These are phyloP conservation scores for Thalassiosira delicatula DNA, from an alignment of 352 stramenopile genomes.

Conservation along the genomic window DNA sequence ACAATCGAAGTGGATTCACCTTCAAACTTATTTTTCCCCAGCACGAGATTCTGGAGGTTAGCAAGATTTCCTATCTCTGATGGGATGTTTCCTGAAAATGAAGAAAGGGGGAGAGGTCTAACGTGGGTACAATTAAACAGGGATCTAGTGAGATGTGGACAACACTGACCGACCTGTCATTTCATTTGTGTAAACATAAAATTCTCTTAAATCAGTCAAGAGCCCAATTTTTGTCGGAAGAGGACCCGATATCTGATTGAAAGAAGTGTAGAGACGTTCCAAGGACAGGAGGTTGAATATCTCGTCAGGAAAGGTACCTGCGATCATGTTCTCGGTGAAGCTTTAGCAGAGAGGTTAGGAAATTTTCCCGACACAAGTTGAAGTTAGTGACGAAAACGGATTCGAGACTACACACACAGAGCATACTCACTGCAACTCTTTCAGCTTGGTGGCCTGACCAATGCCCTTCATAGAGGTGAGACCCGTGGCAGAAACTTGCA, in stretches of 20 bases:
- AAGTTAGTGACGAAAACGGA: not conserved
- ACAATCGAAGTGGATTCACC: no score
- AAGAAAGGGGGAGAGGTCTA: no score
- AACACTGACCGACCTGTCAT: no score
- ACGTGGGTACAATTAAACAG: no score
- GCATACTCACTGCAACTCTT: constrained; percentile 60
- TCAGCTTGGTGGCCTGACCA: constrained; percentile 58
- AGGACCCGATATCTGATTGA: constrained; percentile 59
- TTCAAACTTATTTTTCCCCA: no score
- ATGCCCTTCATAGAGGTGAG: constrained; percentile 61
- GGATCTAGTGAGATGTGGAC: no score
- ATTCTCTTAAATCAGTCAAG: constrained; percentile 67
- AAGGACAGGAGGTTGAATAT: constrained; percentile 69
- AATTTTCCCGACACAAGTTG: no score
- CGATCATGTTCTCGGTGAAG: constrained; percentile 64
- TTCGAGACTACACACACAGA: not conserved
- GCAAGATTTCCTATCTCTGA: constrained; percentile 74
- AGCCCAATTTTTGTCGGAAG: constrained; percentile 69
- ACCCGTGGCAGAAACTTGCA: constrained; percentile 63
- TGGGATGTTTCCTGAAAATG: constrained; percentile 74
- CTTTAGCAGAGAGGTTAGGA: constrained; percentile 20
- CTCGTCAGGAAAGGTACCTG: constrained; percentile 71
- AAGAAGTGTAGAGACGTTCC: constrained; percentile 59
- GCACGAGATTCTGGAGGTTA: no score
- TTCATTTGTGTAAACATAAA: constrained; percentile 69